A percentile compares a stretch with the other conserved stretches of the same genome.
Evolutionary conservation across 345 rosid genomes (phyloP).

Genomic region (Eucalyptus tenuipes): DNA sequence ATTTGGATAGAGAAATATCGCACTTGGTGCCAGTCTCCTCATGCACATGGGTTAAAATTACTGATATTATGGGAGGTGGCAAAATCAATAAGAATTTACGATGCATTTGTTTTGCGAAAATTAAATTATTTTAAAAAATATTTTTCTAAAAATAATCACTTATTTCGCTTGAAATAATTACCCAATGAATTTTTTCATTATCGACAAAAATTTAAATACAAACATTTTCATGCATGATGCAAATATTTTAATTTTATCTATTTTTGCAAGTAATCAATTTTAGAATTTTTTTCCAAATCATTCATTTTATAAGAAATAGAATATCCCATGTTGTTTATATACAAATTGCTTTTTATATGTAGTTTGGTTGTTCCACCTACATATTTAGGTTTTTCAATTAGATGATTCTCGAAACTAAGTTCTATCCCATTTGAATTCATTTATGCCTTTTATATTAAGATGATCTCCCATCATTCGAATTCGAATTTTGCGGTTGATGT

Average conservation of each 20-base stretch:
- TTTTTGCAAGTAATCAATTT: no score
- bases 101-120: rapidly evolving
- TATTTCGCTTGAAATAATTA: no score
- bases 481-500: neutral
- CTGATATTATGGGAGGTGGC: neutral
- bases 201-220: no score
- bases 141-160: no score
- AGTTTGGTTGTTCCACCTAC: neutral
- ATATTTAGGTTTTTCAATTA: neutral
- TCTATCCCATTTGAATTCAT: neutral
- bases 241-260: no score
- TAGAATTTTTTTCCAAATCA: no score
- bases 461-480: neutral
- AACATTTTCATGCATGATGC: neutral
- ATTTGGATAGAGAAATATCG: neutral
- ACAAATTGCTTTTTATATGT: rapidly evolving
- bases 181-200: no score
- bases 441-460: neutral
- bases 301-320: neutral
- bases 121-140: no score
- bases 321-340: neutral
- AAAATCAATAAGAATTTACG: neutral
- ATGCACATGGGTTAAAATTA: neutral
- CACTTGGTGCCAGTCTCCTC: neutral
- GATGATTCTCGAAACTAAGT: rapidly evolving